Evolutionary conservation across 2,329 filamentous ascomycete genomes (phyloP), one percentile per base, ranked within the genome.

Genomic region (Hortaea werneckii): DNA sequence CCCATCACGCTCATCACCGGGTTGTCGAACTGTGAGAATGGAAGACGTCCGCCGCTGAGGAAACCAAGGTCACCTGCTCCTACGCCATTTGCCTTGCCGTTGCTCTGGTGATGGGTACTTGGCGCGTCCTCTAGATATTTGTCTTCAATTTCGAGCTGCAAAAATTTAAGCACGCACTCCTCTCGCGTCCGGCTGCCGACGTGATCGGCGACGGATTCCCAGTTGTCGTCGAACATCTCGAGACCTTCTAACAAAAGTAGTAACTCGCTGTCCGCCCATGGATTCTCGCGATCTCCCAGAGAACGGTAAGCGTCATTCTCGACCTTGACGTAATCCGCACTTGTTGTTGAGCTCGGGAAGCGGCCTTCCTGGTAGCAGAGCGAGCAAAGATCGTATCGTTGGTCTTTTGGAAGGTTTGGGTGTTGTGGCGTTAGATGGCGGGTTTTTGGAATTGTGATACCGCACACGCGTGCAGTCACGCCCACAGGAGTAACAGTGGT

Each of bases 101-200:
- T 71, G 6, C 80, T 77, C 70, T 77, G 8, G 2, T 35, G 32
- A 9, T 9, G n/a, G 32, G 32, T 35, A n/a, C n/a, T 35, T 38
- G 70, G 54, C 6, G 55, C 50, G 26, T 64, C 66, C 58, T 96
- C 89, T 7, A 95, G 73, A 61, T 95, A 98, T 65, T 94, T 94
- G 70, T 95, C 90, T 65, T 96, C 92, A 51, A 98, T 98, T 56
- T 95, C 90, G 32, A 98, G 75, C 62, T 95, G 88, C 53, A 98
- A 67, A 71, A 98, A 98, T 64, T 95, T 92, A 57, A 96, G 76
- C 11, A 96, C 90, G 64, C 92, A 98, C 69, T 98, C 90, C 65
- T 98, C 94, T 44, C 87, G 78, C 1, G 88, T 95, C 49, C 90
- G 82, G 2, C 87, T 94, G 41, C 85, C 85, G 38, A 98, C 92